Evolutionary conservation across 306 rosid species (phyloP).

Genomic region (Lathyrus tuberosus): DNA sequence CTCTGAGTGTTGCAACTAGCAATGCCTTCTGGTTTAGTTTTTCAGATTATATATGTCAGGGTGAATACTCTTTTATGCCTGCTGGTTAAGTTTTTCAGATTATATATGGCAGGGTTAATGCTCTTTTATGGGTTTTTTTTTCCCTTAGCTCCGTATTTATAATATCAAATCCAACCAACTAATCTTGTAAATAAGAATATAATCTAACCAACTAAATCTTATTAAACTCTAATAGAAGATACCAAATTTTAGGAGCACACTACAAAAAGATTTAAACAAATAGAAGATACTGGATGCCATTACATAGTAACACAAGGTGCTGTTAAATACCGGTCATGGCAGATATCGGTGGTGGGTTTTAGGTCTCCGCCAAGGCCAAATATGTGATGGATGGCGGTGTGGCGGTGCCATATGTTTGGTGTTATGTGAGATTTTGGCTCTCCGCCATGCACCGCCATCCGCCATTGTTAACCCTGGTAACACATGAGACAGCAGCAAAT

Average conservation of each 20-base stretch:
- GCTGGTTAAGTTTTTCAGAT: conserved; percentile 10
- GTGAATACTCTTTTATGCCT: background rate
- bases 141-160: background rate
- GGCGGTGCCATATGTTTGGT: too few relatives aligned
- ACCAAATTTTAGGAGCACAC: conserved; percentile 7
- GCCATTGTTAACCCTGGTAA: background rate
- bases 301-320: background rate
- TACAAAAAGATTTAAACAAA: background rate
- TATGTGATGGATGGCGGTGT: too few relatives aligned
- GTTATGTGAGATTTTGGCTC: too few relatives aligned
- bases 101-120: background rate
- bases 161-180: background rate
- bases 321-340: too few relatives aligned
- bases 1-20: conserved; percentile 1
- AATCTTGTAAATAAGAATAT: too few relatives aligned
- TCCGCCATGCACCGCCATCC: too few relatives aligned
- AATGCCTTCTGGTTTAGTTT: conserved; percentile 6
- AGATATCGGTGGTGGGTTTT: too few relatives aligned
- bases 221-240: conserved; percentile 2
- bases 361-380: too few relatives aligned
- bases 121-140: conserved; percentile 2
- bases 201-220: background rate
- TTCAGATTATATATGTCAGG: conserved; percentile 13
- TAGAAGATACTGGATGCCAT: conserved; percentile 1
- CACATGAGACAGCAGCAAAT: background rate